Evolutionary conservation across 129 eudicot species (phyloP), one percentile per base, ranked within the genome.

Genomic region (Escallonia herrerae): DNA sequence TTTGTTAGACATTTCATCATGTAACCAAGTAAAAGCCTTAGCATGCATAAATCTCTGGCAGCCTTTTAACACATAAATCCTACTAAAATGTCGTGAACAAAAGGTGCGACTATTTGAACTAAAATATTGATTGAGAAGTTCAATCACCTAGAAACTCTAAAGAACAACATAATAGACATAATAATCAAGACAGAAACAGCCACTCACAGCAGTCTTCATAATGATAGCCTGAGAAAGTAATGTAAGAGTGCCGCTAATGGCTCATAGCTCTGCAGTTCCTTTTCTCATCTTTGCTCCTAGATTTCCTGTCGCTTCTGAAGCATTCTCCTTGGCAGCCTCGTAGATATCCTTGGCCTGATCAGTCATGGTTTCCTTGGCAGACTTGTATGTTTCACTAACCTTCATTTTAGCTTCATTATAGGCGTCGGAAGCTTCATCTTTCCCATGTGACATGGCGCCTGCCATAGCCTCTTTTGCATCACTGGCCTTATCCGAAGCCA

Each of bases 311-410:
- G 90, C 84, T 56, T 80, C 71, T 2, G 86, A 72, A 69, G 80
- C 72, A 56, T 63, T 80, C 73, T 80, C 89, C 70, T 86, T 86
- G 5, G 80, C 84, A 33, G 69, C 70, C 71, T 77, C 86, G 37
- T 69, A 80, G 4, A 12, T 67, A 52, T 60, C 66, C 72, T 70
- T 83, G 7, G 64, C 90, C 58, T 65, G 42, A 5, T 73, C 74
- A 7, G 61, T 62, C 68, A 50, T 61, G 8, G 63, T 42, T 49
- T 69, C 80, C 51, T 72, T 73, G 66, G 84, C 81, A 10, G 74
- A 37, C 41, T 6, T 9, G 33, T 72, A 69, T 33, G 73, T 43
- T 10, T 77, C 72, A 5, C 10, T 56, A n/a, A 44, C 67, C 63
- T 45, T 78, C 7, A 48, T 66, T 60, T 56, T 71, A n/a, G 79